Conservation (phyloP, 139 green algal genomes). For the Marvania coccoides region DNA sequence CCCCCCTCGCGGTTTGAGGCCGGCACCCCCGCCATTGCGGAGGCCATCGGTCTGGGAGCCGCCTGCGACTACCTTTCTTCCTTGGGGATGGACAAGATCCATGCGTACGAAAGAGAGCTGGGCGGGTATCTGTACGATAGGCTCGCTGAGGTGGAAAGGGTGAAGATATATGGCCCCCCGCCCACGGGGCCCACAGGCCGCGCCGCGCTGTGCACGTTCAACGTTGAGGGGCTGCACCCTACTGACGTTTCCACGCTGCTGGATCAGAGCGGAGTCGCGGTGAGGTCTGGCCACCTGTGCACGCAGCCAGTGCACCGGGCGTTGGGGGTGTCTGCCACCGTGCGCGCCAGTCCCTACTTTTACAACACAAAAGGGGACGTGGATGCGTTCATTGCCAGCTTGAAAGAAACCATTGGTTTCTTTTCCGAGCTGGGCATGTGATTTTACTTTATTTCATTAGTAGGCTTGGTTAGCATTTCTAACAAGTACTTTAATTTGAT, state of each 20-base stretch:
- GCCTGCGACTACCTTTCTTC: slow-evolving; percentile 65
- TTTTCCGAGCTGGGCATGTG: slow-evolving; percentile 47
- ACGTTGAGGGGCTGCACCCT: slow-evolving; percentile 89
- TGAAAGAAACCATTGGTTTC: slow-evolving; percentile 83
- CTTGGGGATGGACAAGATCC: slow-evolving; percentile 70
- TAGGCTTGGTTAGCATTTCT: not conserved
- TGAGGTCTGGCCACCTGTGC: slow-evolving; percentile 95
- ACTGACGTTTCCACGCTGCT: slow-evolving; percentile 93
- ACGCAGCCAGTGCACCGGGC: slow-evolving; percentile 89
- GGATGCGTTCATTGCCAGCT: slow-evolving; percentile 75
- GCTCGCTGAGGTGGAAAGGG: slow-evolving; percentile 18
- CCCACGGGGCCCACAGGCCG: slow-evolving; percentile 37
- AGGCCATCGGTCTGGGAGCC: slow-evolving; percentile 64
- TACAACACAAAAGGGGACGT: slow-evolving; percentile 93
- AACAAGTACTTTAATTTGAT: not conserved
- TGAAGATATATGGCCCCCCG: slow-evolving; percentile 84
- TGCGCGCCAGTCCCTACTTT: slow-evolving; percentile 84
- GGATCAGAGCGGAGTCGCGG: slow-evolving; percentile 78
- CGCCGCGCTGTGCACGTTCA: slow-evolving; percentile 89
- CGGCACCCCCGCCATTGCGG: slow-evolving; percentile 91
- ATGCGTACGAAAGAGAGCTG: slow-evolving; percentile 73
- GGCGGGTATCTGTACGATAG: slow-evolving; percentile 72
- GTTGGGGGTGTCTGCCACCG: slow-evolving; percentile 72
- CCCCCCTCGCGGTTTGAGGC: slow-evolving; percentile 93
- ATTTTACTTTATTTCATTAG: not conserved